phyloP scores from a whole-genome alignment of 805 yeast species.

The Saccharomycopsis guyanensis region DNA sequence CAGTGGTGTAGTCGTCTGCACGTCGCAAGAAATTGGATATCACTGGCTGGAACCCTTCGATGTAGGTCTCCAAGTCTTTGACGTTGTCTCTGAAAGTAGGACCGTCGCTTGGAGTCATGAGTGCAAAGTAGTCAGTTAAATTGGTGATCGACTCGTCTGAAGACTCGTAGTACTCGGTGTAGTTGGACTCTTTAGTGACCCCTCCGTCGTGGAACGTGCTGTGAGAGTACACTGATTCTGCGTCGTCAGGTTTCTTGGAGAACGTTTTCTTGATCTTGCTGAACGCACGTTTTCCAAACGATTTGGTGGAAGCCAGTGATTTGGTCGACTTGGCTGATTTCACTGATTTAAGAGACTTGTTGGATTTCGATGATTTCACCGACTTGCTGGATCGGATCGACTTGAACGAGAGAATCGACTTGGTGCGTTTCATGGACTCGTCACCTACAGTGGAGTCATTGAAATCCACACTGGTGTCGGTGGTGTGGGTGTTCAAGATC shows the following conservation, averaged over 20 bases:
- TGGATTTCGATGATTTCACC: constrained; percentile 1
- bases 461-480: not conserved
- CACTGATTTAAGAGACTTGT: constrained; percentile 6
- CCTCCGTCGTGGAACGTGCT: not conserved
- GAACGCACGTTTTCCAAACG: constrained; percentile 12
- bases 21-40: constrained; percentile 8
- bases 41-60: constrained; percentile 11
- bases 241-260: constrained; percentile 9
- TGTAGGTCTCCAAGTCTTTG: constrained; percentile 12
- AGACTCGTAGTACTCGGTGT: not conserved
- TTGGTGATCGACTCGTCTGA: not conserved
- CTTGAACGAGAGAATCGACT: constrained; percentile 7
- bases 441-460: not conserved
- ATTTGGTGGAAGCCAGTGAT: constrained; percentile 3
- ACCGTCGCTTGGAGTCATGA: constrained; percentile 14
- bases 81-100: constrained; percentile 13
- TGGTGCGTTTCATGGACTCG: not conserved
- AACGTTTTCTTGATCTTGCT: constrained; percentile 17
- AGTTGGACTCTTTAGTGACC: not conserved
- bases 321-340: constrained; percentile 10
- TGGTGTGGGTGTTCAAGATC: not conserved
- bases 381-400: constrained; percentile 11
- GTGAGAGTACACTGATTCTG: not conserved
- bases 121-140: not conserved
- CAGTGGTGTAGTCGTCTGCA: constrained; percentile 9